These are phyloP conservation scores for Arachnopeziza araneosa DNA, from an alignment of 2,329 filamentous ascomycete species.

Conservation along the genomic window DNA sequence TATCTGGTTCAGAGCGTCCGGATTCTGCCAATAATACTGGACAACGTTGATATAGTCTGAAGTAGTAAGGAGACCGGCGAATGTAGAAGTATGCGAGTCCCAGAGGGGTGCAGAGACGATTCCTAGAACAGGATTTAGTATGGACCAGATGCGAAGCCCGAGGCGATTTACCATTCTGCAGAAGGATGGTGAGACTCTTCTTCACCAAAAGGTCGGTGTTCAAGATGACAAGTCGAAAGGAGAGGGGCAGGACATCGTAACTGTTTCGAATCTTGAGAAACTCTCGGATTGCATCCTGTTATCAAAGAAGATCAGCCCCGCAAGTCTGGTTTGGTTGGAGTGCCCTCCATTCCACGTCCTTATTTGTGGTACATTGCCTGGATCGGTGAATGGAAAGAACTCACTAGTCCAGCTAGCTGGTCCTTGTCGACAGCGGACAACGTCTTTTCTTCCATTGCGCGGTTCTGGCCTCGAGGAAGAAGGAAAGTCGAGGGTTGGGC, in stretches of 20 bases:
- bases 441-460: slow-evolving; percentile 32
- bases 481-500: slow-evolving; percentile 34
- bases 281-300: slow-evolving; percentile 81
- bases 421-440: slow-evolving; percentile 65
- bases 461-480: slow-evolving; percentile 28
- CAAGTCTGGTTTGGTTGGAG: slow-evolving; percentile 1
- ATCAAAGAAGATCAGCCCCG: slow-evolving; percentile 24
- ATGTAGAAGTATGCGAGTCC: slow-evolving; percentile 89
- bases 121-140: slow-evolving; percentile 45
- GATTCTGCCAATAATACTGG: slow-evolving; percentile 98
- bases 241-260: slow-evolving; percentile 95
- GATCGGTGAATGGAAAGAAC: slow-evolving; percentile 29
- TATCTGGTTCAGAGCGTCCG: slow-evolving; percentile 80
- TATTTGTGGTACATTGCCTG: background rate
- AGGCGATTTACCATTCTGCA: slow-evolving; percentile 72
- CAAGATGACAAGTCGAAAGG: slow-evolving; percentile 91
- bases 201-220: slow-evolving; percentile 94
- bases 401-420: slow-evolving; percentile 72
- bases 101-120: slow-evolving; percentile 97
- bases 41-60: slow-evolving; percentile 99
- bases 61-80: slow-evolving; percentile 89
- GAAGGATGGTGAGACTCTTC: slow-evolving; percentile 92
- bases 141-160: background rate
- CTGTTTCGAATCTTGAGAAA: slow-evolving; percentile 95
- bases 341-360: background rate